Base-by-base conservation (phyloP, 192 early-diverging fungal genomes). In the Coemansia sp. region DNA sequence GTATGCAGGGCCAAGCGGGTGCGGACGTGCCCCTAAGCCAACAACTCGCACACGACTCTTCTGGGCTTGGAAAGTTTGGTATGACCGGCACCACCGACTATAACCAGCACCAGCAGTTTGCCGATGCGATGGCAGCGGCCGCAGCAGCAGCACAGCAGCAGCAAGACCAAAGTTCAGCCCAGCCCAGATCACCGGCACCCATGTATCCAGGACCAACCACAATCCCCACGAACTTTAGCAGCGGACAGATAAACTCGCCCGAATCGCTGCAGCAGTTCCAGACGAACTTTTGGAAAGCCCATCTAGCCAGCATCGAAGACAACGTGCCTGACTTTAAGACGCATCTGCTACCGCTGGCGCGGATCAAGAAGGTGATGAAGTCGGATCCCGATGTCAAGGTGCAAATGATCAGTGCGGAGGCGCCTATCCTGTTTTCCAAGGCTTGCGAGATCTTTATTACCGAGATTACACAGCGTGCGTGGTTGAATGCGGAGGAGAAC, bases 321-420 rank as follows among this genome's bases (percentile, higher is more conserved):
- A 88, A 88, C 16, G 74, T 81, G 57, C 87, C 90, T 19, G 96
- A 98, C 78, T 98, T 95, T 81, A 95, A 95, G 75, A 83, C 88
- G 47, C 95, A 98, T 67, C 85, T 89, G 60, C 69, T 98, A 61
- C 97, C 97, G 21, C 76, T 98, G 47, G 97, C 97, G 26, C 80
- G 97, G 32, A 97, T 97, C 71, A 98, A 98, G 72, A 96, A 97
- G 73, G 94, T 98, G 42, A 98, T 98, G 97, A 98, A 98, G 85
- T 89, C 91, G 12, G 97, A 98, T 69, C 92, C 95, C 43, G 94
- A 98, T 74, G 95, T 94, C 23, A 95, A 96, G 85, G 91, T 91
- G 81, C 65, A 88, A 77, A 91, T 88, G 89, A 90, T 90, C 43
- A 85, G 85, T 56, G 88, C 86, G 9, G 89, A 98, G 78, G 95